Evolutionary conservation across 257 asterid species (phyloP).

Genomic region (Vinca minor): DNA sequence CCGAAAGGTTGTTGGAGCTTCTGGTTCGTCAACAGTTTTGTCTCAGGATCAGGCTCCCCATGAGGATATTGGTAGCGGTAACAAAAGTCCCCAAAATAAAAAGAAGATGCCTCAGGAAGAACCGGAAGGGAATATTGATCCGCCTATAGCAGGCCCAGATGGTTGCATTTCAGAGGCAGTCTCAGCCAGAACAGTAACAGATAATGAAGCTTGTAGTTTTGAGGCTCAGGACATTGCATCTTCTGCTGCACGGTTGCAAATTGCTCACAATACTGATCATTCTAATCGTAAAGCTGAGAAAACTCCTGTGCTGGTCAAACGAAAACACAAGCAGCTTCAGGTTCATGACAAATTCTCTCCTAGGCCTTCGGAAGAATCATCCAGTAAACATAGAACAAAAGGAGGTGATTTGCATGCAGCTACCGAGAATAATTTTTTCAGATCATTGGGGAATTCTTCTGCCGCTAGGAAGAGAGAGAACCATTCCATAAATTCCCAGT

Average conservation of each 20-base stretch:
- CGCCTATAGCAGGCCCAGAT: slow-evolving; percentile 20
- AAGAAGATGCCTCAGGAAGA: slow-evolving; percentile 33
- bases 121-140: slow-evolving; percentile 18
- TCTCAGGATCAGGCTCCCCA: slow-evolving; percentile 17
- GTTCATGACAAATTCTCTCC: no score
- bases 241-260: slow-evolving; percentile 8
- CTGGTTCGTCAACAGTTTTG: slow-evolving; percentile 26
- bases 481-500: not conserved
- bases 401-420: not conserved
- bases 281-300: slow-evolving; percentile 31
- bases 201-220: slow-evolving; percentile 26
- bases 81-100: slow-evolving; percentile 38
- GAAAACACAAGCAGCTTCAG: no score
- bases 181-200: slow-evolving; percentile 20
- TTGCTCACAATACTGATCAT: slow-evolving; percentile 13
- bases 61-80: slow-evolving; percentile 17
- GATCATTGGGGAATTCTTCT: slow-evolving; percentile 2
- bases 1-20: slow-evolving; percentile 21
- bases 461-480: not conserved
- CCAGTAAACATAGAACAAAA: not conserved
- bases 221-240: slow-evolving; percentile 30
- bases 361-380: slow-evolving; percentile 9
- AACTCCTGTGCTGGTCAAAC: no score
- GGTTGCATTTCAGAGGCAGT: slow-evolving; percentile 23
- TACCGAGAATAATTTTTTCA: not conserved